These are phyloP conservation scores for Arthrobotrys pseudoclavata DNA, from an alignment of 2,329 filamentous ascomycete genomes.

Conservation along the genomic window DNA sequence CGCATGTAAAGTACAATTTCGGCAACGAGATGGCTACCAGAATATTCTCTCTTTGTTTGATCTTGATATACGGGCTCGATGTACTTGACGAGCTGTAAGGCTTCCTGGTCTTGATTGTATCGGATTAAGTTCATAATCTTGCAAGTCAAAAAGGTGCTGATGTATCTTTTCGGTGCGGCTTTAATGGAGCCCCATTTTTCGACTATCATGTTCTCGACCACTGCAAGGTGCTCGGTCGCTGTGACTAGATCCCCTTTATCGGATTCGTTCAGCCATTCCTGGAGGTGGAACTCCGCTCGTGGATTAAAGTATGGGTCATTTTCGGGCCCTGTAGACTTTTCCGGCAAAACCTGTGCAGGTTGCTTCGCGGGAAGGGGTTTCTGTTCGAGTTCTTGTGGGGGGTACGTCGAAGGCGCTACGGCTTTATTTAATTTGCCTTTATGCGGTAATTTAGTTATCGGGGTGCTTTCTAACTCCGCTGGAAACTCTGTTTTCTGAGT, in stretches of 20 bases:
- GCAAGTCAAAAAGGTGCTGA: background rate
- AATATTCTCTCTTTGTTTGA: background rate
- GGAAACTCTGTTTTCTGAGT: too few species aligned
- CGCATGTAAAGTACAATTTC: background rate
- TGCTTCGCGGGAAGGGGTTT: background rate
- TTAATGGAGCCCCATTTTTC: conserved; percentile 1
- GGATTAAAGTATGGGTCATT: background rate
- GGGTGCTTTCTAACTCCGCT: too few species aligned
- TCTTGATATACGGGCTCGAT: background rate
- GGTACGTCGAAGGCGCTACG: background rate
- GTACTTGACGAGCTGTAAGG: background rate
- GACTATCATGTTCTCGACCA: conserved; percentile 1
- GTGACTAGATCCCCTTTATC: background rate
- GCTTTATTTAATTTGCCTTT: too few species aligned
- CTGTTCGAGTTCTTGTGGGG: background rate
- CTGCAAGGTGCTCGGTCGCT: background rate
- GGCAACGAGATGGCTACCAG: background rate
- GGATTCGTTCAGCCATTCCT: background rate
- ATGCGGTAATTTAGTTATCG: too few species aligned
- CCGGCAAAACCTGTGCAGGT: background rate
- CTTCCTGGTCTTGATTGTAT: background rate
- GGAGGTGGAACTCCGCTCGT: background rate
- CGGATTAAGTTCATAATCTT: background rate
- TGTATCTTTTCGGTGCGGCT: background rate
- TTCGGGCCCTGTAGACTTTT: background rate